These are phyloP conservation scores for Scheffersomyces segobiensis DNA, from an alignment of 1,139 yeast genomes.

Conservation along the genomic window DNA sequence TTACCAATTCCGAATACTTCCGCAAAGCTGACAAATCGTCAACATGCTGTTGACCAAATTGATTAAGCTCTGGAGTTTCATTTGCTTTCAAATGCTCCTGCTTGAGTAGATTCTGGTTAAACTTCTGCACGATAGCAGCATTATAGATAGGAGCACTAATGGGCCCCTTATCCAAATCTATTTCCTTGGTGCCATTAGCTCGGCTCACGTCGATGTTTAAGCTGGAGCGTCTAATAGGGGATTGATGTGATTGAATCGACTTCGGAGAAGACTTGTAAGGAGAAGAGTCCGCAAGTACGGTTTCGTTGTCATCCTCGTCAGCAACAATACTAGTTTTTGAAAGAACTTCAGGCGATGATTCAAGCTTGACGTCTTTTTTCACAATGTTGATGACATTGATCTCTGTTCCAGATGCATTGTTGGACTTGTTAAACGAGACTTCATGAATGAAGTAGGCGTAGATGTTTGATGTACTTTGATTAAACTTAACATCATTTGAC, in stretches of 20 bases:
- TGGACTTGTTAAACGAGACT: conserved; percentile 14
- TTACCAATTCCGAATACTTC: not conserved
- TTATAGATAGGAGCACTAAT: conserved; percentile 39
- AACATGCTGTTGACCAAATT: not conserved
- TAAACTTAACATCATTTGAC: conserved; percentile 7
- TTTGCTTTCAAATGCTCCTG: conserved; percentile 9
- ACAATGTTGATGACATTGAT: conserved; percentile 2
- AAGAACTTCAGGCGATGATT: not conserved
- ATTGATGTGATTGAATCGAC: conserved; percentile 11
- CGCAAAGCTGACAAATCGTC: not conserved
- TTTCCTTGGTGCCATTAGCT: conserved; percentile 10
- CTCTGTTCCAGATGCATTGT: conserved; percentile 1
- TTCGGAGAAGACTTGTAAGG: conserved; percentile 27
- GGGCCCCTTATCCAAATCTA: conserved; percentile 26
- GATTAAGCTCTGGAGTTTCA: not conserved
- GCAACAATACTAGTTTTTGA: conserved; percentile 1
- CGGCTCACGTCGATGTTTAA: conserved; percentile 20
- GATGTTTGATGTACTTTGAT: conserved; percentile 16
- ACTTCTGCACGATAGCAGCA: conserved; percentile 19
- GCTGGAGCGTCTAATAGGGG: conserved; percentile 9
- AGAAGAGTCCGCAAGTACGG: conserved; percentile 43
- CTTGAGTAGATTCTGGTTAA: conserved; percentile 15
- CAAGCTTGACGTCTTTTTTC: not conserved
- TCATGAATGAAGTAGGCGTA: conserved; percentile 33
- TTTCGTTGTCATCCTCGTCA: conserved; percentile 39